Base-by-base conservation (phyloP, 768 basidiomycete species). In the Termitomyces sp. region DNA sequence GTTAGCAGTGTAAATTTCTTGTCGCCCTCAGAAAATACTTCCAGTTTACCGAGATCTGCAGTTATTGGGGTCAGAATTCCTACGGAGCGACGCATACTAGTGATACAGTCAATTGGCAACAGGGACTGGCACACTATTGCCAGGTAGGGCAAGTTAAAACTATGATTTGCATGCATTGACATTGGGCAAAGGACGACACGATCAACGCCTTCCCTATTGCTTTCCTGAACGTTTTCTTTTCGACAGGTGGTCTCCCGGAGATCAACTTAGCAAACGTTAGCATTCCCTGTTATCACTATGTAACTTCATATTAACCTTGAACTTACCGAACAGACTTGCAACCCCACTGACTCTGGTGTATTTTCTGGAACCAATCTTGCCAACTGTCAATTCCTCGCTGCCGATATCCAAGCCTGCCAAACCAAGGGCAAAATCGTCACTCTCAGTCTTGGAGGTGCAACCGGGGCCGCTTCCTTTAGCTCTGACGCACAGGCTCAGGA, bases 21-120 rank as follows among this genome's bases (percentile, higher is more conserved):
- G 4, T 4, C 17, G 9, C 3, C 6, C 29, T 2, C 56, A 25
- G 11, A 3, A 20, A 43, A 20, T 29, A 15, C 7, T 32, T 15
- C 17, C 47, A 2, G 32, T 52, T 45, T 59, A 60, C 57, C 46
- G 40, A 34, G 14, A 34, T 36, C 11, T 32, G 32, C 70, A 87
- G 86, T 34, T 89, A 88, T 69, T 89, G 85, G 83, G 89, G 88
- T 59, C 87, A 91, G 70, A 86, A 89, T 65, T 88, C 88, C 1
- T 87, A 88, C 63, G 87, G 89, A 42, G 88, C 87, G 12, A 76
- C 74, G 4, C 78, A 81, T 52, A 17, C 14, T 61, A 68, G 68
- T 38, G 79, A 87, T 61, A 72, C 76, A 1, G 79, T 82, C 32
- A 77, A 85, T 65, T 87, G 75, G 64, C 87, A 89, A 75, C 80